Percentiles rank a stretch among this genome's conserved stretches.
phyloP scores from a whole-genome alignment of 257 asterid genomes.

The Ballota nigra region DNA sequence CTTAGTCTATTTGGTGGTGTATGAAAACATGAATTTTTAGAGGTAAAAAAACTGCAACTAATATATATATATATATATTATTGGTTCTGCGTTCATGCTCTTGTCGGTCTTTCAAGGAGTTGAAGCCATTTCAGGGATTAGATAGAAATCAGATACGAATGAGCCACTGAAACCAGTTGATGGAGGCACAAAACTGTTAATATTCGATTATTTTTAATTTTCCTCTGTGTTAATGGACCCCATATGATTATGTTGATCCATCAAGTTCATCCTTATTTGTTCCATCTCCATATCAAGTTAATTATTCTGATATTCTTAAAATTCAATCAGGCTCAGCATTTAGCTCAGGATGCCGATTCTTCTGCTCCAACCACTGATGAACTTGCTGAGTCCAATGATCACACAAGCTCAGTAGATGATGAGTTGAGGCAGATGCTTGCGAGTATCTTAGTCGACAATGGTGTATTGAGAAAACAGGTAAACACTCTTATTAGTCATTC shows the following conservation, averaged over 20 bases:
- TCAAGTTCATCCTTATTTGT: not conserved
- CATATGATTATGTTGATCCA: not conserved
- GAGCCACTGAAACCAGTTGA: not conserved
- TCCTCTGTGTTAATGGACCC: not conserved
- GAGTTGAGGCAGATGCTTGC: conserved; percentile 53
- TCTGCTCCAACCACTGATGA: conserved; percentile 33
- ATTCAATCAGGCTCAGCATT: conserved; percentile 45
- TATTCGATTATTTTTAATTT: not conserved
- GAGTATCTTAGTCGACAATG: conserved; percentile 56
- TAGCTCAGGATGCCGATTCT: conserved; percentile 35
- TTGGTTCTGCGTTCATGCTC: too few species aligned
- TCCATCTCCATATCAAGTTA: conserved; percentile 1
- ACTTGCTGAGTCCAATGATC: conserved; percentile 24
- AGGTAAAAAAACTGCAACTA: not conserved
- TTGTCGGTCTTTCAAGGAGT: too few species aligned
- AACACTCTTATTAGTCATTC: conserved; percentile 49
- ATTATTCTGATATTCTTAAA: not conserved
- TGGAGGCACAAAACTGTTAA: not conserved
- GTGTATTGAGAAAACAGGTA: conserved; percentile 71
- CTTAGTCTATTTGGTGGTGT: not conserved
- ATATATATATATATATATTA: too few species aligned
- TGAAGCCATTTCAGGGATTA: too few species aligned
- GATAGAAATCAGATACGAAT: not conserved
- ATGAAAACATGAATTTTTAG: not conserved
- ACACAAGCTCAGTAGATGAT: conserved; percentile 31